Evolutionary conservation across 1,284 basidiomycete genomes (phyloP).

Genomic region (Cryptococcus jaspeensis): DNA sequence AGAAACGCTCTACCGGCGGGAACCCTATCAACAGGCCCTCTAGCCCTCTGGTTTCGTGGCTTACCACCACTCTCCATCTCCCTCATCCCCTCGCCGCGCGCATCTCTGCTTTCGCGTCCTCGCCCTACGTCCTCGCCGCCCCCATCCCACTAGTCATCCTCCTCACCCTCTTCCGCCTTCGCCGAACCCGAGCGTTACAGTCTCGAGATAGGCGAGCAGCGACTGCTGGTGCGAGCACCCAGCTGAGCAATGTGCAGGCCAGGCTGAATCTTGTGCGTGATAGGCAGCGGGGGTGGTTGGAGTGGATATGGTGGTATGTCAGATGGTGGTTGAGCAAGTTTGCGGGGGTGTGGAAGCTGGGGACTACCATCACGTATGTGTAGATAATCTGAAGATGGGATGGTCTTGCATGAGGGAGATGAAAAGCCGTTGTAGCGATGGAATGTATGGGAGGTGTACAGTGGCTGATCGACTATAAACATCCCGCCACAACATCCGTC

Average conservation of each 20-base stretch:
- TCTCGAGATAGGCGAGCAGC: no score
- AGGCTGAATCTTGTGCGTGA: constrained; percentile 14
- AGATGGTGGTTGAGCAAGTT: constrained; percentile 43
- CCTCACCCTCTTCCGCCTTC: constrained; percentile 2
- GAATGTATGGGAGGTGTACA: no score
- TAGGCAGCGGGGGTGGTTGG: constrained; percentile 15
- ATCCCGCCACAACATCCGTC: no score
- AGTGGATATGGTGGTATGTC: constrained; percentile 37
- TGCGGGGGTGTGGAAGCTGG: constrained; percentile 44
- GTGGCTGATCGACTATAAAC: no score
- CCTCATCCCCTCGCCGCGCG: neutral
- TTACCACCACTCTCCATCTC: neutral
- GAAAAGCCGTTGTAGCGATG: no score
- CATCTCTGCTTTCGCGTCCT: neutral
- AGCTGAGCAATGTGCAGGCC: constrained; percentile 6
- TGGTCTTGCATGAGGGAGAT: no score
- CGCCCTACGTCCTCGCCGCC: constrained; percentile 5
- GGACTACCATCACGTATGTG: constrained; percentile 47
- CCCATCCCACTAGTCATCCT: constrained; percentile 18
- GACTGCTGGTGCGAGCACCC: neutral
- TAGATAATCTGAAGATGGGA: constrained; percentile 7
- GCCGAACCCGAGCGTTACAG: neutral
- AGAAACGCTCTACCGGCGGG: no score
- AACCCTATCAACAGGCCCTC: neutral
- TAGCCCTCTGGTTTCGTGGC: neutral